These are phyloP conservation scores for Pseudomicrostroma phylloplanum DNA, from an alignment of 1,284 basidiomycete genomes.

Conservation along the genomic window DNA sequence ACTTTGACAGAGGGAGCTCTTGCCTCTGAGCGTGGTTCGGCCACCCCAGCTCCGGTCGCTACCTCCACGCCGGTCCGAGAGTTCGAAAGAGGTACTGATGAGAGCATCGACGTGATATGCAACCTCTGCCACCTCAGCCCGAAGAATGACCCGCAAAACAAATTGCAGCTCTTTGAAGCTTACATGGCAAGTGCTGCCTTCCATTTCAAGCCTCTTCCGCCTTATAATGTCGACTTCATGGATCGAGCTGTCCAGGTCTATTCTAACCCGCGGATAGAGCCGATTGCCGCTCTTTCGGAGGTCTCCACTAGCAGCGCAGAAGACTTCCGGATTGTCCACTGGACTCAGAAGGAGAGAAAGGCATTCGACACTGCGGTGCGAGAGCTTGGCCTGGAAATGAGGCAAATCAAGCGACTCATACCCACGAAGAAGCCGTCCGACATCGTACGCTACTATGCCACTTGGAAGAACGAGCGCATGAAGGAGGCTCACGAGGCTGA, in stretches of 20 bases:
- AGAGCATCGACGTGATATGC: constrained; percentile 62
- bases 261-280: constrained; percentile 66
- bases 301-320: constrained; percentile 60
- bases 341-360: constrained; percentile 65
- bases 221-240: constrained; percentile 66
- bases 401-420: constrained; percentile 68
- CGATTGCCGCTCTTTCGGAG: constrained; percentile 67
- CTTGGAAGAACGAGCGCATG: constrained; percentile 15
- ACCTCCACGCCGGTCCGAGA: constrained; percentile 7
- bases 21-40: constrained; percentile 21
- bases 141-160: neutral
- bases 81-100: constrained; percentile 65
- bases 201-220: constrained; percentile 22
- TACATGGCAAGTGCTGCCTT: constrained; percentile 55
- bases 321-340: constrained; percentile 53
- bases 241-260: constrained; percentile 81
- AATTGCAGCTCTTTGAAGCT: neutral
- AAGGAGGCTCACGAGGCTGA: constrained; percentile 24
- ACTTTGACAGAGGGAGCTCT: constrained; percentile 4
- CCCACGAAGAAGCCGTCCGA: constrained; percentile 65
- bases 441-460: constrained; percentile 69
- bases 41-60: constrained; percentile 23
- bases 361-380: constrained; percentile 70
- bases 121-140: constrained; percentile 19
- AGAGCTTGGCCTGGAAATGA: constrained; percentile 68